Conservation (phyloP, 768 basidiomycete genomes). For the Calocera cornea region DNA sequence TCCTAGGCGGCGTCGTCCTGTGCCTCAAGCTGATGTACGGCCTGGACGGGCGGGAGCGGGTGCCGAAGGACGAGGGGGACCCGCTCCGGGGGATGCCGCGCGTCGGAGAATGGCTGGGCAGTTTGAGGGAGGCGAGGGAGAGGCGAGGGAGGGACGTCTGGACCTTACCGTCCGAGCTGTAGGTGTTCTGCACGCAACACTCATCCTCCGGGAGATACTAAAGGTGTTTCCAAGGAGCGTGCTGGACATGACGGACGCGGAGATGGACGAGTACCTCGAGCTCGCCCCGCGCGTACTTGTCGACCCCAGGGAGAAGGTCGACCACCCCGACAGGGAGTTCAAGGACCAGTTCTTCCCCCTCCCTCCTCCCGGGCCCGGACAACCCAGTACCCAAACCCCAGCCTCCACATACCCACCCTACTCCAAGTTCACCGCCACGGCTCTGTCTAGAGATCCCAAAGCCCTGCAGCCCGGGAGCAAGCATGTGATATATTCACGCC, state of each 20-base stretch:
- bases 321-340: constrained; percentile 19
- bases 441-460: constrained; percentile 8
- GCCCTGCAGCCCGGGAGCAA: constrained; percentile 40
- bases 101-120: constrained; percentile 35
- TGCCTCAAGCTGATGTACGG: constrained; percentile 79
- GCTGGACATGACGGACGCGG: constrained; percentile 36
- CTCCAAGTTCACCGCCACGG: constrained; percentile 1
- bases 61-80: constrained; percentile 31
- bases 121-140: constrained; percentile 29
- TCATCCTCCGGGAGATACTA: background rate
- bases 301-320: constrained; percentile 15
- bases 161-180: constrained; percentile 36
- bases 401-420: background rate
- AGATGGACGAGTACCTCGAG: constrained; percentile 49
- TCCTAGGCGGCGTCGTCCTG: constrained; percentile 47
- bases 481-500: constrained; percentile 50
- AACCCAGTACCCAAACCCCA: background rate
- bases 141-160: constrained; percentile 29
- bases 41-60: constrained; percentile 43
- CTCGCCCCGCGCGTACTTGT: constrained; percentile 47
- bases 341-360: constrained; percentile 12
- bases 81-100: constrained; percentile 47
- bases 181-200: constrained; percentile 22
- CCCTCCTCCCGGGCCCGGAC: constrained; percentile 5
- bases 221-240: constrained; percentile 32